phyloP scores from a whole-genome alignment of 306 rosid species.

The cucumber (Cucumis sativus) region DNA sequence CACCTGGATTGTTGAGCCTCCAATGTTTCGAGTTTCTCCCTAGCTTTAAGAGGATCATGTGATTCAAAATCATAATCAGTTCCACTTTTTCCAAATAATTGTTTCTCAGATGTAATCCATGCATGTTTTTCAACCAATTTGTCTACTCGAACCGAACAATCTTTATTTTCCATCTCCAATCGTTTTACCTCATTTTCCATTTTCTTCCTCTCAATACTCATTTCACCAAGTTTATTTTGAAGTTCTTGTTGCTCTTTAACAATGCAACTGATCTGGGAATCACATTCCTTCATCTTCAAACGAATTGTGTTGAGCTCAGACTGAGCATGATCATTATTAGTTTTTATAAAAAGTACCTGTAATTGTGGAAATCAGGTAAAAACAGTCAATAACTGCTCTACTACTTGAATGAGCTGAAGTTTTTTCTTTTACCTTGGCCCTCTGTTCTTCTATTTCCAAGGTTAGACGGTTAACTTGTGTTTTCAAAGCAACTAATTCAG shows the following conservation, averaged over 20 bases:
- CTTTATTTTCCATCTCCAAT: slow-evolving; percentile 79
- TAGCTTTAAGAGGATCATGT: slow-evolving; percentile 56
- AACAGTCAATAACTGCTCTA: neutral
- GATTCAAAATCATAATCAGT: slow-evolving; percentile 86
- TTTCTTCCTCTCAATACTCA: slow-evolving; percentile 75
- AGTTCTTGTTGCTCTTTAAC: slow-evolving; percentile 55
- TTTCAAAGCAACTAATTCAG: slow-evolving; percentile 48
- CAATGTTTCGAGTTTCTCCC: slow-evolving; percentile 57
- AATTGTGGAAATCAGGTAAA: slow-evolving; percentile 4
- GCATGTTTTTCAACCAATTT: slow-evolving; percentile 82
- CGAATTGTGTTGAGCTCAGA: slow-evolving; percentile 50
- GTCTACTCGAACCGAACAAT: slow-evolving; percentile 74
- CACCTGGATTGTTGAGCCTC: slow-evolving; percentile 91
- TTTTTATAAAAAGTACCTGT: slow-evolving; percentile 61
- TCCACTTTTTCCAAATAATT: slow-evolving; percentile 71
- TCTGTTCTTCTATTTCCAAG: slow-evolving; percentile 64
- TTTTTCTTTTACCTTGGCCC: slow-evolving; percentile 30
- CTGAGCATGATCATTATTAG: slow-evolving; percentile 46
- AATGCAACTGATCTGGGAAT: slow-evolving; percentile 56
- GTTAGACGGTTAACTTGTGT: slow-evolving; percentile 37
- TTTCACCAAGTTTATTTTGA: slow-evolving; percentile 68
- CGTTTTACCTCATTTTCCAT: slow-evolving; percentile 95
- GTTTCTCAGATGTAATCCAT: slow-evolving; percentile 87
- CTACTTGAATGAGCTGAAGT: neutral
- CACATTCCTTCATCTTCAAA: slow-evolving; percentile 75